Base-by-base conservation (phyloP, 2,329 filamentous ascomycete species). In the Fusarium euwallaceae region DNA sequence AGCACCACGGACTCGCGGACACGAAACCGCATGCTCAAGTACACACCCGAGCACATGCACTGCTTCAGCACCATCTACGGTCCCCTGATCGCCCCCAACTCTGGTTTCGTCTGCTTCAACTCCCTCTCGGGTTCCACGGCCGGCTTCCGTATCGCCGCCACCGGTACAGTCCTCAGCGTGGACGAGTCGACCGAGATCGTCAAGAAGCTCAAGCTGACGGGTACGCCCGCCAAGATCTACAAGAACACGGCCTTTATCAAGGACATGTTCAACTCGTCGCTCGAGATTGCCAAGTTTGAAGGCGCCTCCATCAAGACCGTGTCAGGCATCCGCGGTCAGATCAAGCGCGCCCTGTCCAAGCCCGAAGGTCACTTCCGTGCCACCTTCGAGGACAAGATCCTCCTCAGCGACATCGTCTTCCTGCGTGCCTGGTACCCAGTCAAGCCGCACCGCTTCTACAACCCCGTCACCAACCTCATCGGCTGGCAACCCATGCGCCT, bases 191-290 rank as follows among this genome's bases (percentile, higher is more conserved):
- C 94, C 4, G 97, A 99, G 82, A 98, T 99, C 75, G 97, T 99
- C 83, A 99, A 99, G 90, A 99, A 99, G 88, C 92, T 99, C 81
- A 99, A 99, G 84, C 90, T 99, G 59, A 98, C 95, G 0, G 97
- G 97, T 70, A 89, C 91, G 58, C 95, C 97, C 1, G 97, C 97
- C 89, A 98, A 98, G 86, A 97, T 98, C 84, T 98, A 97, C 91
- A 98, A 98, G 85, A 99, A 99, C 86, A 99, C 97, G 0, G 95
- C 97, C 43, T 99, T 99, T 82, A 95, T 99, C 86, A 97, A 97
- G 83, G 95, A 97, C 85, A 99, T 99, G 97, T 99, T 99, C 88
- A 95, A 91, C 81, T 92, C 93, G 1, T 89, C 95, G 0, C 91
- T 99, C 48, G 97, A 99, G 82, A 97, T 99, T 75, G 96, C 97